phyloP scores from a whole-genome alignment of 2,329 filamentous ascomycete species.

The Xylariaceae sp. region DNA sequence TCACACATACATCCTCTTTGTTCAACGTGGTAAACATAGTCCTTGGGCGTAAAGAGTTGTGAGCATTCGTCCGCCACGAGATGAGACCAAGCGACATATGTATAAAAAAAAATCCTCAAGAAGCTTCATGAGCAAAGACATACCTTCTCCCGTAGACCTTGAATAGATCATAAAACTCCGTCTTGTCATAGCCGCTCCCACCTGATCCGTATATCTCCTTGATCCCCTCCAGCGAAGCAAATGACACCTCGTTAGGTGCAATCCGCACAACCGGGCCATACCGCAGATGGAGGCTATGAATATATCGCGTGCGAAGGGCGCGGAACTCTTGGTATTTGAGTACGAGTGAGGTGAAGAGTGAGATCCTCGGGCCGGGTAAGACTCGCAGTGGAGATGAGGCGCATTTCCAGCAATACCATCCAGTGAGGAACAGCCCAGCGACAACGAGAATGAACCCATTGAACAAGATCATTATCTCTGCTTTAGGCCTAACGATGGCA shows the following conservation, averaged over 20 bases:
- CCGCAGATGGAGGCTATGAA: constrained; percentile 48
- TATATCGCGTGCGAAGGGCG: constrained; percentile 47
- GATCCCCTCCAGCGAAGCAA: constrained; percentile 49
- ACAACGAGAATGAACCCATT: constrained; percentile 20
- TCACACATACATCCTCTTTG: constrained; percentile 32
- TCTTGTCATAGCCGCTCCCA: constrained; percentile 61
- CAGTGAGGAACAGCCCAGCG: constrained; percentile 12
- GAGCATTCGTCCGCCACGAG: background rate
- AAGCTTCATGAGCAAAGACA: constrained; percentile 9
- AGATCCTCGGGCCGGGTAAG: constrained; percentile 45
- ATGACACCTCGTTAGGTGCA: constrained; percentile 54
- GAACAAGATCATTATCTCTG: constrained; percentile 24
- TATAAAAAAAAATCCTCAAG: too few relatives aligned
- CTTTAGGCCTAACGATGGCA: background rate
- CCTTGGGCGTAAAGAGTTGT: constrained; percentile 28
- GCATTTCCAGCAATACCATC: constrained; percentile 27
- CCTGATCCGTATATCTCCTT: constrained; percentile 59
- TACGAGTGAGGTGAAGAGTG: constrained; percentile 45
- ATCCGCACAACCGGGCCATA: constrained; percentile 56
- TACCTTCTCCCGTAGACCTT: constrained; percentile 51
- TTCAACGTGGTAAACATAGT: constrained; percentile 57
- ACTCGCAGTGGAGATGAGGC: constrained; percentile 35
- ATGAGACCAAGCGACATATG: background rate
- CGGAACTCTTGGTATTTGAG: constrained; percentile 54
- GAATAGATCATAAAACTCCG: constrained; percentile 58